Percentiles rank a stretch among this genome's conserved stretches.
These are phyloP conservation scores for Yarrowia sp. DNA, from an alignment of 805 yeast genomes.

Conservation along the genomic window DNA sequence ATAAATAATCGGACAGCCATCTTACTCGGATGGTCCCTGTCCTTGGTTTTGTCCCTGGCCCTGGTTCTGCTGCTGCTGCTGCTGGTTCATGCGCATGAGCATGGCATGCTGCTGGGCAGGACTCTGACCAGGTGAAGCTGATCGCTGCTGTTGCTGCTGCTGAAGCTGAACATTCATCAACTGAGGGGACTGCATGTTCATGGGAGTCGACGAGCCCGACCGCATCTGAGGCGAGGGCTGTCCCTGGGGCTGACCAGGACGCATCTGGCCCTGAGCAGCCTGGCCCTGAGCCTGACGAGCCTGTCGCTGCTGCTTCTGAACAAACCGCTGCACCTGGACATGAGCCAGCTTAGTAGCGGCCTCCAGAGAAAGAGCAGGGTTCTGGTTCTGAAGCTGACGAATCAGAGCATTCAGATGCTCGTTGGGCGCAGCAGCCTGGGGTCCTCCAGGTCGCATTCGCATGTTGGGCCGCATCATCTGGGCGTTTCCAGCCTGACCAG, in stretches of 20 bases:
- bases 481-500: conserved; percentile 11
- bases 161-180: conserved; percentile 35
- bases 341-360: conserved; percentile 49
- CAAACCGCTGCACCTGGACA: conserved; percentile 48
- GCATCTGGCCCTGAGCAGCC: conserved; percentile 26
- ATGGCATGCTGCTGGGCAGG: conserved; percentile 39
- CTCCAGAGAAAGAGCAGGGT: conserved; percentile 48
- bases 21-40: conserved; percentile 27
- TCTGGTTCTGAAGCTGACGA: conserved; percentile 44
- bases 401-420: conserved; percentile 44
- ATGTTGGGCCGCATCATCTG: conserved; percentile 28
- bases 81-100: conserved; percentile 37
- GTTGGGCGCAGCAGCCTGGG: conserved; percentile 39
- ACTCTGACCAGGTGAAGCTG: conserved; percentile 33
- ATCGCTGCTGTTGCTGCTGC: conserved; percentile 38
- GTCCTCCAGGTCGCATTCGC: conserved; percentile 31
- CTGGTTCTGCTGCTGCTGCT: conserved; percentile 13
- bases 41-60: conserved; percentile 32
- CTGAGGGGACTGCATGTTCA: conserved; percentile 39
- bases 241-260: conserved; percentile 18
- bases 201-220: conserved; percentile 39
- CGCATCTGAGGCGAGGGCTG: conserved; percentile 24
- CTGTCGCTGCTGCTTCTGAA: conserved; percentile 44
- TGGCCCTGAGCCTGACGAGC: conserved; percentile 40
- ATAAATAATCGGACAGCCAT: conserved; percentile 27